A percentile compares a stretch with the other conserved stretches of the same genome.
Conservation (phyloP, 2,329 filamentous ascomycete genomes). For the Aplosporella prunicola region DNA sequence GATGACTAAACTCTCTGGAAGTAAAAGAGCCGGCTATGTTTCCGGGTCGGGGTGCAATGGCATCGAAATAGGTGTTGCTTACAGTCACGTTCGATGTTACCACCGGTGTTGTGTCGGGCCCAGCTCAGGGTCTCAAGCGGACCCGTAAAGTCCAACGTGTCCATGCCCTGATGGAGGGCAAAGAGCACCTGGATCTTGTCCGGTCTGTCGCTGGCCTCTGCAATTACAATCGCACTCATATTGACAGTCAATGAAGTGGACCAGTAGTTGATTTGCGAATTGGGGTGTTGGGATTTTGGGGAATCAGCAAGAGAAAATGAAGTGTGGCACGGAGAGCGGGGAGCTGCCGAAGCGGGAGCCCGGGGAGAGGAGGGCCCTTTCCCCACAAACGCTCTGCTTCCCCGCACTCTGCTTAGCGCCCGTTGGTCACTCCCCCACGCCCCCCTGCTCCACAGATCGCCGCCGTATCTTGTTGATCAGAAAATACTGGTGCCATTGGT, state of each 20-base stretch:
- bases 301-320: neutral
- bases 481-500: too few species aligned
- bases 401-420: too few species aligned
- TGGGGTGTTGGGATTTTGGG: neutral
- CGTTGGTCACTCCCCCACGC: too few species aligned
- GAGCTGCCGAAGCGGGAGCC: too few species aligned
- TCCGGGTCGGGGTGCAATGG: neutral
- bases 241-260: conserved; percentile 15
- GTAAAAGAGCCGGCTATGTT: neutral
- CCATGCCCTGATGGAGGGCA: conserved; percentile 46
- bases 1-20: neutral
- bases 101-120: conserved; percentile 44
- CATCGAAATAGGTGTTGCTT: conserved; percentile 1
- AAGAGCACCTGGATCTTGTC: conserved; percentile 51
- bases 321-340: too few species aligned
- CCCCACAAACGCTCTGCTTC: too few species aligned
- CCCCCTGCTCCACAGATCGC: too few species aligned
- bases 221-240: conserved; percentile 40
- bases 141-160: conserved; percentile 48
- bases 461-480: too few species aligned
- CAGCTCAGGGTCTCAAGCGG: conserved; percentile 49
- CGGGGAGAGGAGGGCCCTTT: too few species aligned
- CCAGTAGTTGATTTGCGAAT: neutral
- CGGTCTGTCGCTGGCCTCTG: conserved; percentile 26
- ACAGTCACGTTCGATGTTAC: conserved; percentile 23